Conservation (phyloP, 805 yeast species). For the Ogataea henricii region DNA sequence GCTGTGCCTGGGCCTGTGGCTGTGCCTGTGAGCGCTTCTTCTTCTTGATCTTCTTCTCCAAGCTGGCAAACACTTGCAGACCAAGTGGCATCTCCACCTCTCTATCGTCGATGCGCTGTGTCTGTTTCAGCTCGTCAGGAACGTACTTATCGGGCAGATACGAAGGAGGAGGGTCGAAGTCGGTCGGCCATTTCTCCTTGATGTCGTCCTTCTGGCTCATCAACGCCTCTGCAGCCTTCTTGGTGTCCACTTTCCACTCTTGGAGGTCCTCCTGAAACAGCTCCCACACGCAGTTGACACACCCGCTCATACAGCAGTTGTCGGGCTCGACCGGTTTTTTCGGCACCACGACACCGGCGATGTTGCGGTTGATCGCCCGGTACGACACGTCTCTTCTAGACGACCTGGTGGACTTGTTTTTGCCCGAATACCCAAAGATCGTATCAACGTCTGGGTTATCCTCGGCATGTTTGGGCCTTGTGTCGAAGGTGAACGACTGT, state of each 20-base stretch:
- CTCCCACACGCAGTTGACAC: slow-evolving; percentile 97
- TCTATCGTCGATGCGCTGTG: slow-evolving; percentile 37
- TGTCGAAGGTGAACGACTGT: slow-evolving; percentile 30
- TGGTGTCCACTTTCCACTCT: slow-evolving; percentile 70
- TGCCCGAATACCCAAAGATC: slow-evolving; percentile 34
- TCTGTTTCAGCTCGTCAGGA: slow-evolving; percentile 40
- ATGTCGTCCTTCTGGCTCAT: slow-evolving; percentile 42
- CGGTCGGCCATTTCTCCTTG: slow-evolving; percentile 63
- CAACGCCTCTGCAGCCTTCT: slow-evolving; percentile 53
- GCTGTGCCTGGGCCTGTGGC: neutral
- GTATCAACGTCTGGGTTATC: slow-evolving; percentile 26
- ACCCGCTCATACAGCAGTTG: slow-evolving; percentile 97
- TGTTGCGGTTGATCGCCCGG: slow-evolving; percentile 33
- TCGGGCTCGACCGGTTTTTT: slow-evolving; percentile 88
- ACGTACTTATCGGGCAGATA: slow-evolving; percentile 43
- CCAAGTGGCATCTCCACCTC: slow-evolving; percentile 67
- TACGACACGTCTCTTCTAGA: slow-evolving; percentile 41
- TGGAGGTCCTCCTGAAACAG: slow-evolving; percentile 82
- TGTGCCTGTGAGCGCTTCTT: slow-evolving; percentile 22
- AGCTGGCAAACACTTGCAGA: slow-evolving; percentile 79
- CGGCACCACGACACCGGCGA: slow-evolving; percentile 77
- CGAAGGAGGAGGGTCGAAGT: slow-evolving; percentile 59
- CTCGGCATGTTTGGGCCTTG: slow-evolving; percentile 21
- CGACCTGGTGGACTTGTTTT: slow-evolving; percentile 35
- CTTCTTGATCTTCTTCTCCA: slow-evolving; percentile 66